Evolutionary conservation across 106 monocot genomes (phyloP).

Genomic region (Dendrobium catenatum): DNA sequence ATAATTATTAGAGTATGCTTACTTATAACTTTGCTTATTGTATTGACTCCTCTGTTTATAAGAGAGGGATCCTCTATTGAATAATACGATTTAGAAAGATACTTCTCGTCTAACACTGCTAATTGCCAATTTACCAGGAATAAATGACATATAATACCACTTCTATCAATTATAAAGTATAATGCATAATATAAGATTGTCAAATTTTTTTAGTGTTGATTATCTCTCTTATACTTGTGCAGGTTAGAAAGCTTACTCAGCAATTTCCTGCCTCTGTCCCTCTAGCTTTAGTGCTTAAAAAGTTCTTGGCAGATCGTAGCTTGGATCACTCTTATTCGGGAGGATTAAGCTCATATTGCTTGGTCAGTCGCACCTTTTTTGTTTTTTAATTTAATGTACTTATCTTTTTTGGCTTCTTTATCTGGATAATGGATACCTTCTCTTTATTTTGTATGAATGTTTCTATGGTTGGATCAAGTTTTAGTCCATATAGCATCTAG

Average conservation of each 20-base stretch:
- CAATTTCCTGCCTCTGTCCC: constrained; percentile 93
- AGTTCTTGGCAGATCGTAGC: constrained; percentile 92
- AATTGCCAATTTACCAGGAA: neutral
- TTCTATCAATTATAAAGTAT: neutral
- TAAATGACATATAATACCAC: neutral
- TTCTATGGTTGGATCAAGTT: neutral
- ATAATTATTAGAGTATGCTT: no score
- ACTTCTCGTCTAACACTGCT: neutral
- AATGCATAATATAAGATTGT: neutral
- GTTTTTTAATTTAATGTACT: neutral
- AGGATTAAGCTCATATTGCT: constrained; percentile 93
- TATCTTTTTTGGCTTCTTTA: neutral
- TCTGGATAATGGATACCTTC: neutral
- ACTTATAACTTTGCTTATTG: no score
- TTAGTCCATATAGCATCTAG: neutral
- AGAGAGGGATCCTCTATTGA: no score
- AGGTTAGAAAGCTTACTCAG: constrained; percentile 89
- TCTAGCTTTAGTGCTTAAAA: constrained; percentile 87
- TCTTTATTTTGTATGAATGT: neutral
- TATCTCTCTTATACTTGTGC: constrained; percentile 6
- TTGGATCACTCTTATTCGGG: constrained; percentile 94
- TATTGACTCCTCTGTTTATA: no score
- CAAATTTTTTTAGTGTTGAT: neutral
- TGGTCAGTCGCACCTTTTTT: constrained; percentile 48
- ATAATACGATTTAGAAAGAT: no score